Base-by-base conservation (phyloP, 257 asterid species). In the Penstemon davidsonii region DNA sequence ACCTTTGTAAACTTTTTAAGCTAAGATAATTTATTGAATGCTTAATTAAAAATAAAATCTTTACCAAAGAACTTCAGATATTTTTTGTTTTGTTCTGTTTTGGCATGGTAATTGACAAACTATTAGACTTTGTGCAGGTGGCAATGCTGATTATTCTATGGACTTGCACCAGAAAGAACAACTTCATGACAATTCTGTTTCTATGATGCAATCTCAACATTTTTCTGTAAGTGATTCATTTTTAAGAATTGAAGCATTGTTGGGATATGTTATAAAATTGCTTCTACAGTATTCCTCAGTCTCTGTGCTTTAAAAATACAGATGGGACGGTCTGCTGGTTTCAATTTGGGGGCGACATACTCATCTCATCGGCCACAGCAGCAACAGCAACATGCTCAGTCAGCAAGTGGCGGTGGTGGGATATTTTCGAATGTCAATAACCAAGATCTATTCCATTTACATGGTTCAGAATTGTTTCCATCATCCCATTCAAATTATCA, bases 301-400 rank as follows among this genome's bases (percentile, higher is more conserved):
- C 67, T 69, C 62, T 71, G 46, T 73, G 52, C 73, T 81, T 73
- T 50, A 40, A 70, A 55, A 71, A 57, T 79, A 68, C 86, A 94
- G 99, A 86, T 94, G 89, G 99, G 96, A 53, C 85, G 96, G 63
- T 91, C 99, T 66, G 64, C 96, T 82, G 95, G 99, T 81, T 91
- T 87, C 80, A 91, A 81, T 78, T 73, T 91, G 75, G 98, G 99
- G 79, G 89, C 92, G 60, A 77, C 95, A 54, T 94, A 80, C 76
- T 77, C 97, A 50, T 78, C 99, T 41, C 96, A 87, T 72, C 90
- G 98, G 57, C 91, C 94, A 63, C 99, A 88, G 70, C 97, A 85
- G 83, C 98, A 88, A 11, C 91, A 83, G 45, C 93, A 88, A 71
- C 95, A 86, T 84, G 74, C 81, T 68, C 77, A 87, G 43, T 83